These are phyloP conservation scores for Suaeda aralocaspica DNA, from an alignment of 148 eudicot species.

Conservation along the genomic window DNA sequence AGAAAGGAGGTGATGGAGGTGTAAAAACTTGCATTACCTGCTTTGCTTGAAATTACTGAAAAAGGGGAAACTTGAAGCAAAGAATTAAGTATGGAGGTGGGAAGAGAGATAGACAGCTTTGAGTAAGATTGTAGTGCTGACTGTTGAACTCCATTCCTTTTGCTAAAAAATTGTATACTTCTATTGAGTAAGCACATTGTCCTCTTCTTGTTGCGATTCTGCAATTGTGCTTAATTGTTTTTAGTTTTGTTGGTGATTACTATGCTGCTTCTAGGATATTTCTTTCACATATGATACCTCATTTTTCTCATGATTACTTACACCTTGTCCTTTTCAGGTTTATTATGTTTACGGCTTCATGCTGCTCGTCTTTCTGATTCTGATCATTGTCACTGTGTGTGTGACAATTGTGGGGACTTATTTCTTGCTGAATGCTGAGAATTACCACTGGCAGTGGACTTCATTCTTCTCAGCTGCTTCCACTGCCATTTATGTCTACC, in stretches of 20 bases:
- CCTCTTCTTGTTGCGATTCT: neutral
- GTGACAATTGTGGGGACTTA: constrained; percentile 97
- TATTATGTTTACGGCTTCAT: constrained; percentile 91
- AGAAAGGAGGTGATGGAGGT: neutral
- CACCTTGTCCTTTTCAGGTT: constrained; percentile 47
- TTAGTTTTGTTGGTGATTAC: neutral
- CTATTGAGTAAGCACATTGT: neutral
- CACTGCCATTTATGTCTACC: constrained; percentile 77
- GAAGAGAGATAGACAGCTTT: too few relatives aligned
- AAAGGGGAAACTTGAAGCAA: too few relatives aligned
- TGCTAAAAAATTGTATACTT: too few relatives aligned
- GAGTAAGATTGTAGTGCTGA: too few relatives aligned
- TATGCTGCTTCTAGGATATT: neutral
- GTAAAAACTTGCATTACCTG: neutral
- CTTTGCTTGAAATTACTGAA: too few relatives aligned
- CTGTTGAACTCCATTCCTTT: too few relatives aligned
- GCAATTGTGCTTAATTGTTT: too few relatives aligned
- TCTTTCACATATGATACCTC: neutral
- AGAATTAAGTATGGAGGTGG: too few relatives aligned
- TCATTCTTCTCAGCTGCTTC: constrained; percentile 90
- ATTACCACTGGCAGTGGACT: constrained; percentile 97
- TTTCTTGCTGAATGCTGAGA: constrained; percentile 96
- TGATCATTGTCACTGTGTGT: constrained; percentile 84
- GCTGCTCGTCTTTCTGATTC: constrained; percentile 87
- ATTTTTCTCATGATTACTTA: constrained; percentile 15